These are phyloP conservation scores for Leptographium procerum DNA, from an alignment of 2,329 filamentous ascomycete genomes.

Conservation along the genomic window DNA sequence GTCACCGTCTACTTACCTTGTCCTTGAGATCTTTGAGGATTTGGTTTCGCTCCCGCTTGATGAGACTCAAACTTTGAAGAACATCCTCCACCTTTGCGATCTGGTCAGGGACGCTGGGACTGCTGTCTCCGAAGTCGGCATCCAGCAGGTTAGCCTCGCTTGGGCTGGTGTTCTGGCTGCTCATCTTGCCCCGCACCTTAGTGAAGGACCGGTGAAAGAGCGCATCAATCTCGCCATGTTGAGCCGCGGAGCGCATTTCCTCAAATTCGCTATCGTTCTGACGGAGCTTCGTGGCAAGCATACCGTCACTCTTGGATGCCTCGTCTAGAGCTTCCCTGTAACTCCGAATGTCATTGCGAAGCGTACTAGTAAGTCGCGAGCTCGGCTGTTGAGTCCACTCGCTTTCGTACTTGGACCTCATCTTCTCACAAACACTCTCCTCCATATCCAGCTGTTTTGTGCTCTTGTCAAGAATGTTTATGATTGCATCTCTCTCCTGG, in stretches of 20 bases:
- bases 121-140: constrained; percentile 75
- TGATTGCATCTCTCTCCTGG: constrained; percentile 64
- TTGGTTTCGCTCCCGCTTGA: constrained; percentile 85
- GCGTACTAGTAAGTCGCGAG: constrained; percentile 73
- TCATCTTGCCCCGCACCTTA: constrained; percentile 58
- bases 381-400: constrained; percentile 98
- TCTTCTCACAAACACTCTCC: constrained; percentile 97
- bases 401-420: constrained; percentile 90
- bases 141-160: constrained; percentile 75
- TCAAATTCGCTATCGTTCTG: constrained; percentile 85
- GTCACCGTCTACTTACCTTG: constrained; percentile 50
- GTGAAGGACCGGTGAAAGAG: constrained; percentile 81
- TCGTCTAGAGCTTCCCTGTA: constrained; percentile 86
- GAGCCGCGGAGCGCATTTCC: constrained; percentile 84
- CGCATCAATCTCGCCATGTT: constrained; percentile 75
- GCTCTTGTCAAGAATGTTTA: constrained; percentile 63
- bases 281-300: constrained; percentile 70
- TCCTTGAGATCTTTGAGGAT: constrained; percentile 95
- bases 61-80: constrained; percentile 77
- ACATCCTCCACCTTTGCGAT: constrained; percentile 82
- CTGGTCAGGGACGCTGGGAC: constrained; percentile 75
- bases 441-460: constrained; percentile 91
- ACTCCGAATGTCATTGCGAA: constrained; percentile 75
- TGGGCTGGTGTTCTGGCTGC: constrained; percentile 50
- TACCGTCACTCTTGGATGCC: constrained; percentile 73